Evolutionary conservation across 2,329 filamentous ascomycete species (phyloP).

Genomic region (Penicillium sp.): DNA sequence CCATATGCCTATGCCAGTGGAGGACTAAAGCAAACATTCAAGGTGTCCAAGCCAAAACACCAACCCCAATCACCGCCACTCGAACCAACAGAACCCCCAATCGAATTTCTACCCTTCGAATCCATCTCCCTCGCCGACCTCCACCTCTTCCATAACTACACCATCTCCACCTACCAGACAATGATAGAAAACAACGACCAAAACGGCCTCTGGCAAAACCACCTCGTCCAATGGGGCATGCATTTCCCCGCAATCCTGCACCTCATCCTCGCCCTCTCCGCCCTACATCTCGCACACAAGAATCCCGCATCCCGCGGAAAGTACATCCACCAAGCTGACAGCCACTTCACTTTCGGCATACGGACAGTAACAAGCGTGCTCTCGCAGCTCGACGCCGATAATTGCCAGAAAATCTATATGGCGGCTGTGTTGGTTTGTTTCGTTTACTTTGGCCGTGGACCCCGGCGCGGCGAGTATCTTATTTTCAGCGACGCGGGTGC

Average conservation of each 20-base stretch:
- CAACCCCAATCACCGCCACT: background rate
- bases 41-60: slow-evolving; percentile 1
- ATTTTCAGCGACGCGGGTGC: slow-evolving; percentile 33
- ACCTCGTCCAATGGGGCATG: slow-evolving; percentile 35
- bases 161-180: slow-evolving; percentile 29
- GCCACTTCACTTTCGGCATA: slow-evolving; percentile 38
- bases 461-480: slow-evolving; percentile 33
- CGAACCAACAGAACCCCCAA: slow-evolving; percentile 16
- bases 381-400: slow-evolving; percentile 25
- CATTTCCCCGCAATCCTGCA: slow-evolving; percentile 35
- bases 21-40: slow-evolving; percentile 13
- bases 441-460: slow-evolving; percentile 37
- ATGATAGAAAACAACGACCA: slow-evolving; percentile 23
- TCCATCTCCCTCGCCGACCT: slow-evolving; percentile 33
- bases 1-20: slow-evolving; percentile 15
- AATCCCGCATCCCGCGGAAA: slow-evolving; percentile 17
- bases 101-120: slow-evolving; percentile 14
- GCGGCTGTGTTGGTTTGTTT: slow-evolving; percentile 35
- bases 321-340: slow-evolving; percentile 32
- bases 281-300: slow-evolving; percentile 30
- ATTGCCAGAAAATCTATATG: slow-evolving; percentile 37
- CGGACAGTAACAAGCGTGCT: slow-evolving; percentile 34
- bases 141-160: slow-evolving; percentile 35
- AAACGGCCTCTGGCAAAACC: slow-evolving; percentile 32
- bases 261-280: slow-evolving; percentile 34